These are phyloP conservation scores for Dioscorea zingiberensis DNA, from an alignment of 106 monocot genomes.

Conservation along the genomic window DNA sequence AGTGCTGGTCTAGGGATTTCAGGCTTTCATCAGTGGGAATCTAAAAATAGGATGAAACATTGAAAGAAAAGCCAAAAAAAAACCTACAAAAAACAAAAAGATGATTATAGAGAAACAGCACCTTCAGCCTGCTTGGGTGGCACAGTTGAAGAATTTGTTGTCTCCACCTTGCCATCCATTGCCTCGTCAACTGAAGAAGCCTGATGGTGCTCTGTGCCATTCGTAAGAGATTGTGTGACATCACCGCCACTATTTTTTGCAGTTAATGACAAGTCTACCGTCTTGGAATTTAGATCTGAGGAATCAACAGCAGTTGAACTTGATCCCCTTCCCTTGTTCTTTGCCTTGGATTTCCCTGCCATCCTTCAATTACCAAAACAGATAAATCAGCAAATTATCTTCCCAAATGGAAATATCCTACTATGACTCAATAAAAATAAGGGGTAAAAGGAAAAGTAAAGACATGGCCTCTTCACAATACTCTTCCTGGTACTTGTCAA, in stretches of 20 bases:
- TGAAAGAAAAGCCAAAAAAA: no score
- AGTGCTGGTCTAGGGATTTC: not conserved
- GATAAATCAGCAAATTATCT: no score
- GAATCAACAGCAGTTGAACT: slow-evolving; percentile 11
- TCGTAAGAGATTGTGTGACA: slow-evolving; percentile 17
- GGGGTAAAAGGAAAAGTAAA: no score
- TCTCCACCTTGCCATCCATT: slow-evolving; percentile 12
- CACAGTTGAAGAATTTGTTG: slow-evolving; percentile 14
- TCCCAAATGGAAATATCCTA: no score
- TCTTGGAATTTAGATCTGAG: slow-evolving; percentile 19
- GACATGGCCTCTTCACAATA: no score
- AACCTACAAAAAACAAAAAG: no score
- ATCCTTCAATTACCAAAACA: slow-evolving; percentile 16
- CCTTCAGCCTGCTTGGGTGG: slow-evolving; percentile 47
- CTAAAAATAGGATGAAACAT: not conserved
- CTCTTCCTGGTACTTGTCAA: no score
- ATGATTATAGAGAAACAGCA: not conserved
- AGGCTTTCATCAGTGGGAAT: not conserved
- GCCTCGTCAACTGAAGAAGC: slow-evolving; percentile 8
- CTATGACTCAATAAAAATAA: no score
- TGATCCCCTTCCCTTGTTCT: slow-evolving; percentile 39
- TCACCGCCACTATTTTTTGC: slow-evolving; percentile 10
- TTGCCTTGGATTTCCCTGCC: slow-evolving; percentile 80
- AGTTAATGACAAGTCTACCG: slow-evolving; percentile 11
- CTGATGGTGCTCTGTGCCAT: slow-evolving; percentile 7